These are phyloP conservation scores for Macadamia integrifolia DNA, from an alignment of 164 flowering plant genomes.

Conservation along the genomic window DNA sequence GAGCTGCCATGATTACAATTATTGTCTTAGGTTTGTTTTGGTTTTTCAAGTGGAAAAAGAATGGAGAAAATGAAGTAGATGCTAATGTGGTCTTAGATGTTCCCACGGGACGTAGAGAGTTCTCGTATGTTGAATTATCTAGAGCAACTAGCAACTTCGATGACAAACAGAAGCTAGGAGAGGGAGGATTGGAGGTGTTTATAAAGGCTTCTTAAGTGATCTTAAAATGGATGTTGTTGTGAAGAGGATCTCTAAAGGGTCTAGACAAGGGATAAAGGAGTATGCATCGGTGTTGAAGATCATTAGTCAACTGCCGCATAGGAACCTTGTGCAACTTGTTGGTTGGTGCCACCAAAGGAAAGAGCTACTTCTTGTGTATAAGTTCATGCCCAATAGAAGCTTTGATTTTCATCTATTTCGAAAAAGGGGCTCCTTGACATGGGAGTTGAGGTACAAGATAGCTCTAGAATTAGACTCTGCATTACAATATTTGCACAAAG, in stretches of 20 bases:
- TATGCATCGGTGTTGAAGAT: constrained; percentile 20
- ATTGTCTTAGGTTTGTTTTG: neutral
- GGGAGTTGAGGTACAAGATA: constrained; percentile 9
- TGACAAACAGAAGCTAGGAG: constrained; percentile 7
- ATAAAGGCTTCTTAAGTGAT: constrained; percentile 11
- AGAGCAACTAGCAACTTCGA: too few relatives aligned
- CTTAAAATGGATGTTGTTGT: constrained; percentile 13
- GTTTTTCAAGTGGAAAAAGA: neutral
- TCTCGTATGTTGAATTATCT: constrained; percentile 8
- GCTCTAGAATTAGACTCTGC: constrained; percentile 34
- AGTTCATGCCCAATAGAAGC: constrained; percentile 52
- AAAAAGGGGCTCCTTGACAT: too few relatives aligned
- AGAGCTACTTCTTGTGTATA: constrained; percentile 43
- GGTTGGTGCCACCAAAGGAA: constrained; percentile 41
- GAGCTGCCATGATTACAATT: constrained; percentile 7
- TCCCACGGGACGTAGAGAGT: constrained; percentile 14
- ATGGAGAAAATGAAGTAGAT: neutral
- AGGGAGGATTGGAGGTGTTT: too few relatives aligned
- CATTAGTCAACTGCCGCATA: constrained; percentile 27
- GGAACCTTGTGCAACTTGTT: constrained; percentile 10
- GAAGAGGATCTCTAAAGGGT: neutral
- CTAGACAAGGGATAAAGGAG: constrained; percentile 27
- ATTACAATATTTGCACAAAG: constrained; percentile 48
- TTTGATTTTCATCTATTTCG: constrained; percentile 36
- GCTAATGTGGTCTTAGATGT: neutral